Evolutionary conservation across 306 rosid genomes (phyloP), one percentile per base, ranked within the genome.

Genomic region (Urtica urens): DNA sequence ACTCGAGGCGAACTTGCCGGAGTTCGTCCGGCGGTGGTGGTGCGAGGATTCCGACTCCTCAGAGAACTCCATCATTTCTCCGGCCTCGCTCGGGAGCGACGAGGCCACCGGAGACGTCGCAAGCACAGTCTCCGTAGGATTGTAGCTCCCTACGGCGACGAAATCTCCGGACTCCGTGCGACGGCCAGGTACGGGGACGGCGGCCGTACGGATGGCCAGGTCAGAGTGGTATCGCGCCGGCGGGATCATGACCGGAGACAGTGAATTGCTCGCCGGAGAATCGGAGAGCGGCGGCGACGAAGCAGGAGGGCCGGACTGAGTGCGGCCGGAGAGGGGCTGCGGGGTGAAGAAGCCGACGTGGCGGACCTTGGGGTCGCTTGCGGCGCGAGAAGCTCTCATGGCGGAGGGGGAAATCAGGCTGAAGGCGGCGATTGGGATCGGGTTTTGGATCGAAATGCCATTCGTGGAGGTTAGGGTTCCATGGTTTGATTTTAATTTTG

Each of bases 301-400:
- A 8, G 67, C 20, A 43, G 44, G 18, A 2, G 78, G 78, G 35
- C 67, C 77, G 53, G 80, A 72, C 14, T 25, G 67, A 54, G 65
- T 63, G 61, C 66, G 64, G 60, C 65, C 47, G 22, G 77, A 68
- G 1, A 42, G 50, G 55, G 87, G 55, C 5, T 64, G 55, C 42
- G 80, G 77, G 14, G 83, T 50, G 71, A 72, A 68, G 74, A 82
- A 82, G 17, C 87, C 96, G 15, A 87, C 87, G 44, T 57, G 87
- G 54, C 86, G 79, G 57, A 86, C 67, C 64, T 72, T 82, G 19
- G 92, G 96, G 57, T 82, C 83, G 62, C 50, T 59, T 19, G 65
- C 52, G 16, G 72, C 16, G 7, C 85, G 77, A 19, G 86, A 57
- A 53, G 41, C 43, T 9, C 33, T 35, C n/a, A 16, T 35, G 26